Conservation (phyloP, 1,139 yeast species). For the Meyerozyma elateridarum region DNA sequence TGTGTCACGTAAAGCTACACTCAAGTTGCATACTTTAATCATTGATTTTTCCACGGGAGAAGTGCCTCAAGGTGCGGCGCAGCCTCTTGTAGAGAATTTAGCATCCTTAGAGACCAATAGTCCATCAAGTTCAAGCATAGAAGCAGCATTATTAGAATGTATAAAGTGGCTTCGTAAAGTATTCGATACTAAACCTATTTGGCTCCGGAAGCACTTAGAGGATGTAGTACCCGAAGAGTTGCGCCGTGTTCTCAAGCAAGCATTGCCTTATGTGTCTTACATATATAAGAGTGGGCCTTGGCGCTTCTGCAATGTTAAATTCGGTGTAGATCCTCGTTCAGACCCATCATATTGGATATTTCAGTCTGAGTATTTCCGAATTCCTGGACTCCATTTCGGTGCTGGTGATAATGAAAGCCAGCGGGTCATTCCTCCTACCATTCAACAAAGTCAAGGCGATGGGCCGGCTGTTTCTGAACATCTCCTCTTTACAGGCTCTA, state of each 20-base stretch:
- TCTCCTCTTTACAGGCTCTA: slow-evolving; percentile 69
- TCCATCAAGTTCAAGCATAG: slow-evolving; percentile 24
- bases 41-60: slow-evolving; percentile 29
- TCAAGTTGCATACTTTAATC: slow-evolving; percentile 45
- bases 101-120: slow-evolving; percentile 20
- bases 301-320: slow-evolving; percentile 80
- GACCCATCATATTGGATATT: slow-evolving; percentile 54
- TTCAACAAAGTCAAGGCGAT: slow-evolving; percentile 12
- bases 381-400: slow-evolving; percentile 31
- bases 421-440: slow-evolving; percentile 17
- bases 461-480: slow-evolving; percentile 37
- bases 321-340: slow-evolving; percentile 73
- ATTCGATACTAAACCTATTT: slow-evolving; percentile 72
- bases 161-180: slow-evolving; percentile 48
- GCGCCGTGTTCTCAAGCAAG: slow-evolving; percentile 56
- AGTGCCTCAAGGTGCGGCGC: slow-evolving; percentile 31
- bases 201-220: slow-evolving; percentile 77
- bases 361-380: slow-evolving; percentile 83
- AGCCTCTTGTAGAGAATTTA: slow-evolving; percentile 32
- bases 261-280: slow-evolving; percentile 80
- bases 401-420: slow-evolving; percentile 14
- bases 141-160: slow-evolving; percentile 38
- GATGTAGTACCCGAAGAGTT: slow-evolving; percentile 51
- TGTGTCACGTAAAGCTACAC: slow-evolving; percentile 31
- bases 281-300: slow-evolving; percentile 89